Base-by-base conservation (phyloP, 257 asterid genomes). In the Nicotiana undulata region DNA sequence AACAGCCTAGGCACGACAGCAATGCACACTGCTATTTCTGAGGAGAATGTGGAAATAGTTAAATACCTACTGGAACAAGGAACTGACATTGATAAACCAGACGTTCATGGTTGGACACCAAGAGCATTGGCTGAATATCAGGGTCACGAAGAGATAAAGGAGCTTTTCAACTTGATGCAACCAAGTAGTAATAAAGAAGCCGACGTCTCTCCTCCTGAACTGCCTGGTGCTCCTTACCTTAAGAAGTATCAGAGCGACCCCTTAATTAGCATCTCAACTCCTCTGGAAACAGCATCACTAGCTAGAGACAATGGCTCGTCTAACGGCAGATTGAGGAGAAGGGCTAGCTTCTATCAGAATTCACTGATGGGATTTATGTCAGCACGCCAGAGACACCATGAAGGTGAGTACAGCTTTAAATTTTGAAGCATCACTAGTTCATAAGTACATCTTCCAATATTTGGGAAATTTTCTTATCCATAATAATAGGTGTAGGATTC, bases 291-390 rank as follows among this genome's bases (percentile, higher is more conserved):
- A 37, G 6, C 58, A 6, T 40, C 66, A 26, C 34, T 18, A 5
- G 58, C 79, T 8, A 63, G 52, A 64, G 83, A 75, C 26, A 58
- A 13, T 7, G 61, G 83, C 68, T 31, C 75, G 53, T 53, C 77
- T 79, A 75, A 60, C 15, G 29, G 79, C 40, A 81, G 20, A 49
- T 55, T 17, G 17, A 85, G 84, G 81, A 83, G 80, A 67, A 86
- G 85, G 76, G 79, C 86, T 0, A 85, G 81, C 78, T 76, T 52
- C 77, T 86, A 85, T 29, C 90, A 83, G 61, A 90, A 93, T 55
- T 94, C 97, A 7, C 92, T 94, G 31, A 93, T 91, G 0, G 96
- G 97, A 84, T 89, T 94, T 84, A 76, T 93, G 81, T 85, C 97
- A 37, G 85, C 91, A 53, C 81, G 86, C 56, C 79, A 75, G 26